Percentiles rank a stretch among this genome's conserved stretches.
Conservation (phyloP, 2,329 filamentous ascomycete genomes). For the Atkinsonella hypoxylon region DNA sequence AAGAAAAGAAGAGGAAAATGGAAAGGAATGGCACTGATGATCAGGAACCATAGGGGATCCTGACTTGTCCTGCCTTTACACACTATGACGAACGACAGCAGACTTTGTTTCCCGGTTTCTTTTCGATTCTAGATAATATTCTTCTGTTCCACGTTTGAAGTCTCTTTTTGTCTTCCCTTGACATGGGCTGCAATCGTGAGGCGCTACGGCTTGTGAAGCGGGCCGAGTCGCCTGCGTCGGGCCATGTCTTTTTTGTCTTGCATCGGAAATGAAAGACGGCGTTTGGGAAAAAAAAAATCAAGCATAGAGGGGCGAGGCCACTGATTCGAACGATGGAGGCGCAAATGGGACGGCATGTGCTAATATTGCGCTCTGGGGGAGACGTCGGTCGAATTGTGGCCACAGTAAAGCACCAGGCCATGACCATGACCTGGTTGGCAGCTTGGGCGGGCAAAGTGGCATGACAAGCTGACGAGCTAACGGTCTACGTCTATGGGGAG, state of each 20-base stretch:
- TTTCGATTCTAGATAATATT: not conserved
- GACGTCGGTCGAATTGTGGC: not conserved
- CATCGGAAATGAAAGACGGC: conserved; percentile 9
- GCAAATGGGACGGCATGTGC: conserved; percentile 5
- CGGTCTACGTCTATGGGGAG: not conserved
- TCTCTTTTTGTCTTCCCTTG: conserved; percentile 2
- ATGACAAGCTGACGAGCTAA: not conserved
- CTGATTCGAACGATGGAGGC: not conserved
- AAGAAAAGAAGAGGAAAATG: not conserved
- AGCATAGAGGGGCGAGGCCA: conserved; percentile 8
- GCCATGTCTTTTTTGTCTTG: conserved; percentile 2
- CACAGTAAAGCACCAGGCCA: not conserved
- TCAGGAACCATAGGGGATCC: not conserved
- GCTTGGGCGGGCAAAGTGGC: not conserved
- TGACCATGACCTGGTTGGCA: not conserved
- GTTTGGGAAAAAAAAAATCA: conserved; percentile 3
- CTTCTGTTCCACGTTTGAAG: not conserved
- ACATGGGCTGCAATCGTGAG: conserved; percentile 1
- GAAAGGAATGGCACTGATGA: not conserved
- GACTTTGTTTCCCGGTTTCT: not conserved
- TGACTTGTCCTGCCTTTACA: not conserved
- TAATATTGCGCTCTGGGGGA: conserved; percentile 2
- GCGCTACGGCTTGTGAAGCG: not conserved
- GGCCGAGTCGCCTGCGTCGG: not conserved
- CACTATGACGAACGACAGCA: not conserved